phyloP scores from a whole-genome alignment of 2,329 filamentous ascomycete species.

The Penicillium brasilianum region DNA sequence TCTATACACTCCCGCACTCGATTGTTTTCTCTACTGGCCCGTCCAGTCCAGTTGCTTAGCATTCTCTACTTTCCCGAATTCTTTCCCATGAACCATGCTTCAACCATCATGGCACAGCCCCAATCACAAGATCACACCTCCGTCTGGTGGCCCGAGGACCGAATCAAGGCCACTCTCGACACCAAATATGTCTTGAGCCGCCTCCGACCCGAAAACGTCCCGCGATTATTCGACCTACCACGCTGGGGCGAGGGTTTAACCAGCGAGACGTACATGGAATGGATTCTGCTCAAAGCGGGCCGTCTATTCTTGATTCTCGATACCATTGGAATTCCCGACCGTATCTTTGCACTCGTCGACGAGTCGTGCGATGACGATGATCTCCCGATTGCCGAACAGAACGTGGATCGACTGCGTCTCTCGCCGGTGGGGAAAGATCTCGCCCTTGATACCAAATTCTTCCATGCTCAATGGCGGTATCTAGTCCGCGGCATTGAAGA shows the following conservation, averaged over 20 bases:
- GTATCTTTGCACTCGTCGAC: slow-evolving; percentile 66
- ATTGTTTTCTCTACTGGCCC: background rate
- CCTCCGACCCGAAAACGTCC: slow-evolving; percentile 42
- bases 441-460: slow-evolving; percentile 61
- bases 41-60: too few relatives aligned
- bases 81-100: slow-evolving; percentile 11
- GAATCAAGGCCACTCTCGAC: slow-evolving; percentile 50
- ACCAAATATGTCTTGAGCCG: slow-evolving; percentile 47
- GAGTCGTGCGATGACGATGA: slow-evolving; percentile 67
- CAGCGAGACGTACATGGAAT: slow-evolving; percentile 63
- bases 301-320: slow-evolving; percentile 64
- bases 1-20: slow-evolving; percentile 1
- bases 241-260: slow-evolving; percentile 53
- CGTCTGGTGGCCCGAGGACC: slow-evolving; percentile 54
- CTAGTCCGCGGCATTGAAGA: slow-evolving; percentile 60
- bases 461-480: slow-evolving; percentile 64
- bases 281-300: slow-evolving; percentile 63
- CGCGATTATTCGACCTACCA: slow-evolving; percentile 44
- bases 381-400: slow-evolving; percentile 61
- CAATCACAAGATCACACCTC: slow-evolving; percentile 34
- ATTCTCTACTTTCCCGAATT: background rate
- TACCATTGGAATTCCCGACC: slow-evolving; percentile 65
- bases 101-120: slow-evolving; percentile 22
- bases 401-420: slow-evolving; percentile 60
- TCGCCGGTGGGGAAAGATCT: slow-evolving; percentile 53